Evolutionary conservation across 352 stramenopile genomes (phyloP).

Genomic region (Phytophthora podocarpi): DNA sequence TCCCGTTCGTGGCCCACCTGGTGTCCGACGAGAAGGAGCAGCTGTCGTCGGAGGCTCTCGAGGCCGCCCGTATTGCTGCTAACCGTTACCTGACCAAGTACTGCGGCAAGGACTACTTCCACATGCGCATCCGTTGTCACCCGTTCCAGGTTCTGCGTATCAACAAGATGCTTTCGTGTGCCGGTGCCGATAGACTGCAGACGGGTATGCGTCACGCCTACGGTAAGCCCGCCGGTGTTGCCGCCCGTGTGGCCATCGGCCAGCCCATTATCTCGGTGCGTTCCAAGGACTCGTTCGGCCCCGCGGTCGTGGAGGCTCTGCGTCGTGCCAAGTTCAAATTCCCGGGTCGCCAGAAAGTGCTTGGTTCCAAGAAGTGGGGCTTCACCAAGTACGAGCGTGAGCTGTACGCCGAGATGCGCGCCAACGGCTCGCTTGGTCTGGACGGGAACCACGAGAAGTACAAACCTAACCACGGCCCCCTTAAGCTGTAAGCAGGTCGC

Average conservation of each 20-base stretch:
- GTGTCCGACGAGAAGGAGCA: conserved; percentile 94
- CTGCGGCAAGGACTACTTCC: conserved; percentile 98
- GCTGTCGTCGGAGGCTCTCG: conserved; percentile 97
- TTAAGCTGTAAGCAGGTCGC: conserved; percentile 56
- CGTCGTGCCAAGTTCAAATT: conserved; percentile 99
- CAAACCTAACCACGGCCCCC: conserved; percentile 86
- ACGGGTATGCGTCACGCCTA: conserved; percentile 99
- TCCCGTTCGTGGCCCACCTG: conserved; percentile 98
- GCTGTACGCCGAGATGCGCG: conserved; percentile 96
- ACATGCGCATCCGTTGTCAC: conserved; percentile 99
- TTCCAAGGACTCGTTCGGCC: conserved; percentile 95
- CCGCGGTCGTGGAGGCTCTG: conserved; percentile 96
- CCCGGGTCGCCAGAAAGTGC: conserved; percentile 99
- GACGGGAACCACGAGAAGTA: conserved; percentile 99
- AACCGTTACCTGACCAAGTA: conserved; percentile 99
- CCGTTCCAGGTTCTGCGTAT: conserved; percentile 99
- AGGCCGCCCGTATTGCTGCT: conserved; percentile 98
- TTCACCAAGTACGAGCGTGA: conserved; percentile 99
- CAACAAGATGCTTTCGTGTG: conserved; percentile 99
- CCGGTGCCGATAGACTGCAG: conserved; percentile 98
- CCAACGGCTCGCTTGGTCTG: conserved; percentile 92
- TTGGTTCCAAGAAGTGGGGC: conserved; percentile 99
- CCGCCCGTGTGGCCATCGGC: conserved; percentile 98
- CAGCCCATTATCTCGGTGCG: conserved; percentile 98
- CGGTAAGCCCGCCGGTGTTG: conserved; percentile 98